Base-by-base conservation (phyloP, 129 eudicot species). In the Glebionis coronaria region DNA sequence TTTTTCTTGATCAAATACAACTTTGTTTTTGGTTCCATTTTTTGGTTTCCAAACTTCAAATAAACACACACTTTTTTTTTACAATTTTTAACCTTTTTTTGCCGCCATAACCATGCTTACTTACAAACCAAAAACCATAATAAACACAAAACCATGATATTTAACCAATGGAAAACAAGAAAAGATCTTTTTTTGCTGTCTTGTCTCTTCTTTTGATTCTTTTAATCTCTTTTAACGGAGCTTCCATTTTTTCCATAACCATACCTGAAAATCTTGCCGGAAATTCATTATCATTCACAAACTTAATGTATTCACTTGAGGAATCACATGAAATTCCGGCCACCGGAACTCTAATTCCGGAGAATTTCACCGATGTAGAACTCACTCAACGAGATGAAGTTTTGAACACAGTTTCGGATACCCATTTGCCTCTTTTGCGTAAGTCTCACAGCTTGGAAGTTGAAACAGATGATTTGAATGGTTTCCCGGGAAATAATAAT, bases 201-300 rank as follows among this genome's bases (percentile, higher is more conserved):
- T 27, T 90, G 44, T 77, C 88, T 35, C 7, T 86, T 56, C 74
- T 83, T 20, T 46, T 80, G 13, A 70, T 90, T 6, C 61, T 80
- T 20, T 77, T 90, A 28, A 67, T 90, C 14, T 74, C 81, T 67
- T 81, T 80, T 75, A 86, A 83, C 56, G 88, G 84, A 53, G 85
- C 84, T 47, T 60, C 79, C 21, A 66, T 86, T 19, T 86, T 90
- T 80, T 86, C 76, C 56, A 16, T 79, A 3, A 68, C 53, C 0
- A 49, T 90, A 67, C 83, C 83, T 65, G 94, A 73, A 72, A 80
- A 59, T 59, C 67, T 70, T 21, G 74, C 84, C 79, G 82, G 82
- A 71, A 72, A 76, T 72, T 79, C 96, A 65, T 69, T 84, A 0
- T 80, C 86, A 9, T 69, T 80, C 19, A 67, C 86, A 13, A 61